These are phyloP conservation scores for Aspergillus candidus DNA, from an alignment of 2,329 filamentous ascomycete genomes.

Conservation along the genomic window DNA sequence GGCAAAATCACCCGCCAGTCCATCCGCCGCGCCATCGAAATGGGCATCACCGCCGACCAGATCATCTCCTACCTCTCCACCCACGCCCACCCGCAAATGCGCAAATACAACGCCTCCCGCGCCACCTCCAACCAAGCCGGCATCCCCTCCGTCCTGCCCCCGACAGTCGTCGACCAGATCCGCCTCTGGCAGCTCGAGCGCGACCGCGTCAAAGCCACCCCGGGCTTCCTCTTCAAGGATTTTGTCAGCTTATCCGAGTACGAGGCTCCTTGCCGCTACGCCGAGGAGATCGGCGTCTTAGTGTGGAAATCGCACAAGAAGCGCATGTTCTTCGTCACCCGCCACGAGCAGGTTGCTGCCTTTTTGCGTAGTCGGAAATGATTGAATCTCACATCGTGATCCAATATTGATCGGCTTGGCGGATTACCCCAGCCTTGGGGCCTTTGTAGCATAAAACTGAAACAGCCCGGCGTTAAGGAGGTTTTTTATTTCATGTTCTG, in stretches of 20 bases:
- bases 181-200: constrained; percentile 96
- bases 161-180: constrained; percentile 96
- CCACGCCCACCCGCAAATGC: constrained; percentile 93
- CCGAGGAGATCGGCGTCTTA: constrained; percentile 83
- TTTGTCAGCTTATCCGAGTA: constrained; percentile 67
- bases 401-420: too few relatives aligned
- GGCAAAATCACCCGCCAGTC: constrained; percentile 86
- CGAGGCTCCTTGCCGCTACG: constrained; percentile 52
- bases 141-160: constrained; percentile 66
- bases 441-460: too few relatives aligned
- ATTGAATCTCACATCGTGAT: too few relatives aligned
- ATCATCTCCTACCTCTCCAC: constrained; percentile 89
- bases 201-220: constrained; percentile 79
- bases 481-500: too few relatives aligned
- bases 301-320: constrained; percentile 77
- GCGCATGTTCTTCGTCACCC: constrained; percentile 84
- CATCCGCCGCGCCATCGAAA: constrained; percentile 76
- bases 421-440: too few relatives aligned
- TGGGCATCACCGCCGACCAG: constrained; percentile 90
- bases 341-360: constrained; percentile 79
- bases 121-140: constrained; percentile 35
- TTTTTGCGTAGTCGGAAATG: constrained; percentile 63
- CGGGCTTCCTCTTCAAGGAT: constrained; percentile 84
- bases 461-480: too few relatives aligned
- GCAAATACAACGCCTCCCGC: constrained; percentile 48